Base-by-base conservation (phyloP, 202 grass and related monocot species). In the Dendrocalamus latiflorus region DNA sequence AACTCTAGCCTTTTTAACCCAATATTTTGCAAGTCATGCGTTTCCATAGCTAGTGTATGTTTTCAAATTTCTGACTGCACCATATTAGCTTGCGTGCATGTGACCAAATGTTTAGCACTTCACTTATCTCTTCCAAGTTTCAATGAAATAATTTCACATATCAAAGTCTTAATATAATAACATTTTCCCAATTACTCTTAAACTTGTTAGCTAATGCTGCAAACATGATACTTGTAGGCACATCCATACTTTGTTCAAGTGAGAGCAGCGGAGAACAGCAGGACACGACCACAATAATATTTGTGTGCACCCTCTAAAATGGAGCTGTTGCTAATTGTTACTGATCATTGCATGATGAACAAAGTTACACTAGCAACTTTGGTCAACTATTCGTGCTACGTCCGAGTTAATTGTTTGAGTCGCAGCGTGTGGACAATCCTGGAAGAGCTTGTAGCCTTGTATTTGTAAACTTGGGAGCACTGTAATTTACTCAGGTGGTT, bases 201-300 rank as follows among this genome's bases (percentile, higher is more conserved):
- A 54, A 39, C 49, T 82, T 49, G 17, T 71, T 78, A 50, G 49
- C 39, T 76, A 64, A 83, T 74, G 41, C 3, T 61, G 18, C 1
- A 77, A 61, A 21, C 16, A 36, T 75, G 60, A 72, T 77, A 22
- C 48, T 24, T 83, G 72, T 74, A 91, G 92, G 87, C 87, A 50
- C 92, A 94, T 70, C 87, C 92, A 3, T 94, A 94, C 48, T 94
- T 94, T 15, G 54, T 86, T 72, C 92, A 89, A 81, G 92, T 94
- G 22, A 89, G 82, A 88, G 89, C 89, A 13, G 92, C 85, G 1
- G 92, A 94, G 68, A 91, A 83, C 79, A 91, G 84, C 70, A 85
- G 92, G 59, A 50, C 71, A 43, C 75, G 87, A 9, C 54, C 78
- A 16, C 84, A 89, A 58, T 91, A 55, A 75, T 79, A 81, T 69